Evolutionary conservation across 225 moss, liverwort and hornwort genomes (phyloP).

Genomic region (Asterella californica): DNA sequence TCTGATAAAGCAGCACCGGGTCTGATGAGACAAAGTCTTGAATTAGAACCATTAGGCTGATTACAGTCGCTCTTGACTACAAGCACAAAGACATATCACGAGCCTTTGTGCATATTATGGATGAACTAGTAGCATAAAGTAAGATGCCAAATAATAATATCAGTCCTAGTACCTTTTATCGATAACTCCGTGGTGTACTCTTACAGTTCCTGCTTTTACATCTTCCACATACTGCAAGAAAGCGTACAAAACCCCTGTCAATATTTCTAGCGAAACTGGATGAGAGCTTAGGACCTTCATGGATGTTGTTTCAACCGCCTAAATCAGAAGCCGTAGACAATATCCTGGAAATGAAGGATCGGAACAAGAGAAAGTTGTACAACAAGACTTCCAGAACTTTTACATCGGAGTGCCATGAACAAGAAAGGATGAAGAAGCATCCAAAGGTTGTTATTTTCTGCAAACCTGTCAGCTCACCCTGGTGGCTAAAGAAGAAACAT

Average conservation of each 20-base stretch:
- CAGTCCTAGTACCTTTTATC: constrained; percentile 61
- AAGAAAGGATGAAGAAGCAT: too few relatives aligned
- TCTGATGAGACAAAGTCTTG: constrained; percentile 41
- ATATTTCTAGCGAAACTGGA: neutral
- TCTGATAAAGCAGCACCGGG: constrained; percentile 87
- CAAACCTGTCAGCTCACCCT: too few relatives aligned
- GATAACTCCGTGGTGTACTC: constrained; percentile 89
- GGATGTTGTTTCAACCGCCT: too few relatives aligned
- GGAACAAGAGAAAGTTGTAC: too few relatives aligned
- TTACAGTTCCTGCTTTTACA: constrained; percentile 56
- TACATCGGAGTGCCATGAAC: too few relatives aligned
- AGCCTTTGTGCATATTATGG: neutral
- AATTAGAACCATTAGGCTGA: neutral
- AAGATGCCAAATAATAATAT: neutral
- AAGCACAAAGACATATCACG: neutral
- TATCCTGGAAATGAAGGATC: too few relatives aligned
- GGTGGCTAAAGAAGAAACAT: too few relatives aligned
- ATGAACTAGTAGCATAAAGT: neutral
- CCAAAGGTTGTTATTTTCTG: too few relatives aligned
- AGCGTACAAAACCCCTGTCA: neutral
- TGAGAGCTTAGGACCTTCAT: neutral
- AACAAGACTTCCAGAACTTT: too few relatives aligned
- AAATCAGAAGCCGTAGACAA: too few relatives aligned
- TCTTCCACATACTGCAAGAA: constrained; percentile 86
- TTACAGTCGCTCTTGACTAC: neutral